phyloP scores from a whole-genome alignment of 164 flowering plant genomes.

The Vitis rupestris region DNA sequence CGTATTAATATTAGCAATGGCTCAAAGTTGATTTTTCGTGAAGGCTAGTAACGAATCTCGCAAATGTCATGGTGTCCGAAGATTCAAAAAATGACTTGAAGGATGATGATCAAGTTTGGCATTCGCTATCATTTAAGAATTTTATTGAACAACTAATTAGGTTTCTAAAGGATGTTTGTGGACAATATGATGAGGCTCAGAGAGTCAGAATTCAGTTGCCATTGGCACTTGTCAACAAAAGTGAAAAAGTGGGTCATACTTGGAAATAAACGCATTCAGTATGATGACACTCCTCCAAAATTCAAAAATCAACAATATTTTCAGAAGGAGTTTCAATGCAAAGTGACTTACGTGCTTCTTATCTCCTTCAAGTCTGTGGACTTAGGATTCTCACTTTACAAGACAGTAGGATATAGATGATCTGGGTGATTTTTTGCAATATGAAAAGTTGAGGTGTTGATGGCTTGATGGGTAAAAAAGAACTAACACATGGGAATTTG shows the following conservation, averaged over 20 bases:
- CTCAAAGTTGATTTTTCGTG: conserved; percentile 8
- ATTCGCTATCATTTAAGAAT: conserved; percentile 27
- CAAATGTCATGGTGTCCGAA: conserved; percentile 28
- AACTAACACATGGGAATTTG: too few relatives aligned
- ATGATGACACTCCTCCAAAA: too few relatives aligned
- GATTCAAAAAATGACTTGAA: conserved; percentile 37
- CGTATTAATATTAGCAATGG: conserved; percentile 14
- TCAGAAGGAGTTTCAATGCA: too few relatives aligned
- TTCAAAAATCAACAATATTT: too few relatives aligned
- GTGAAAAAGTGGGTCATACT: not conserved
- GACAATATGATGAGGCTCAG: conserved; percentile 45
- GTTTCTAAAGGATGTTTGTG: conserved; percentile 55
- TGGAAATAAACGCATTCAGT: too few relatives aligned
- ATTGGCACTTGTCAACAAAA: conserved; percentile 34
- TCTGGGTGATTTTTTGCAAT: too few relatives aligned
- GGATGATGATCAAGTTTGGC: conserved; percentile 27
- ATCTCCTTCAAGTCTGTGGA: too few relatives aligned
- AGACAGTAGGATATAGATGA: too few relatives aligned
- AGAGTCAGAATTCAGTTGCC: conserved; percentile 46
- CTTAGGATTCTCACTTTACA: too few relatives aligned
- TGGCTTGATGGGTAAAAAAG: too few relatives aligned
- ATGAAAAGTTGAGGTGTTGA: too few relatives aligned
- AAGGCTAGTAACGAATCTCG: conserved; percentile 15
- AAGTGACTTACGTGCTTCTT: too few relatives aligned
- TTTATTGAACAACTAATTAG: conserved; percentile 41